A percentile compares a stretch with the other conserved stretches of the same genome.
phyloP scores from a whole-genome alignment of 805 yeast genomes.

The Komagataella populi region DNA sequence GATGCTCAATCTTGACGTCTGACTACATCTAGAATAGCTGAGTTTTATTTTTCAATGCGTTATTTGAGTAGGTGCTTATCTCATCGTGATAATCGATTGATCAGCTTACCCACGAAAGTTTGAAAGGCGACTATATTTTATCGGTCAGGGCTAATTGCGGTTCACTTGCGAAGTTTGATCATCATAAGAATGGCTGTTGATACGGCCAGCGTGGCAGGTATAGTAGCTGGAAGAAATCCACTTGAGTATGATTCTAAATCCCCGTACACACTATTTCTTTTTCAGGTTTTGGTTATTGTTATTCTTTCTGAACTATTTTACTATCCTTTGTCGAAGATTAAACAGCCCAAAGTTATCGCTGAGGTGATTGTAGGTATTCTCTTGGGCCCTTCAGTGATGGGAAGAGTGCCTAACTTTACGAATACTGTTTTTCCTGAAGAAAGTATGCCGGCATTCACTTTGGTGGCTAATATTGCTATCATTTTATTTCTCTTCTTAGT shows the following conservation, averaged over 20 bases:
- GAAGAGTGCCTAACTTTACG: slow-evolving; percentile 57
- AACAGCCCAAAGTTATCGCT: slow-evolving; percentile 72
- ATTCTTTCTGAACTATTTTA: slow-evolving; percentile 45
- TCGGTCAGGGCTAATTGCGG: too few species aligned
- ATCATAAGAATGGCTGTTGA: slow-evolving; percentile 17
- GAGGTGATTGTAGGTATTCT: slow-evolving; percentile 70
- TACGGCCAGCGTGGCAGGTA: slow-evolving; percentile 41
- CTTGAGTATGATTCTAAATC: slow-evolving; percentile 39
- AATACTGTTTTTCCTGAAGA: slow-evolving; percentile 47
- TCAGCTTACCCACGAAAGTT: background rate
- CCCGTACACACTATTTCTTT: slow-evolving; percentile 57
- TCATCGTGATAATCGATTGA: background rate
- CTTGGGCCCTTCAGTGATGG: slow-evolving; percentile 65
- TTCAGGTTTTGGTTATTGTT: slow-evolving; percentile 55
- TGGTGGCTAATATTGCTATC: slow-evolving; percentile 65
- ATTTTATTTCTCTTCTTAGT: slow-evolving; percentile 63
- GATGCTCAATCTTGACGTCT: too few species aligned
- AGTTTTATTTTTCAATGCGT: too few species aligned
- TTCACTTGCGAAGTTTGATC: background rate
- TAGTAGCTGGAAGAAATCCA: slow-evolving; percentile 63
- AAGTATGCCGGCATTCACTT: slow-evolving; percentile 48
- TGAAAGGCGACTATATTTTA: too few species aligned
- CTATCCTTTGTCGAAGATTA: slow-evolving; percentile 42
- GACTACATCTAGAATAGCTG: too few species aligned
- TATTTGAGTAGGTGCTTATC: background rate